Base-by-base conservation (phyloP, 192 early-diverging fungal genomes). In the Hyaloraphidium curvatum region DNA sequence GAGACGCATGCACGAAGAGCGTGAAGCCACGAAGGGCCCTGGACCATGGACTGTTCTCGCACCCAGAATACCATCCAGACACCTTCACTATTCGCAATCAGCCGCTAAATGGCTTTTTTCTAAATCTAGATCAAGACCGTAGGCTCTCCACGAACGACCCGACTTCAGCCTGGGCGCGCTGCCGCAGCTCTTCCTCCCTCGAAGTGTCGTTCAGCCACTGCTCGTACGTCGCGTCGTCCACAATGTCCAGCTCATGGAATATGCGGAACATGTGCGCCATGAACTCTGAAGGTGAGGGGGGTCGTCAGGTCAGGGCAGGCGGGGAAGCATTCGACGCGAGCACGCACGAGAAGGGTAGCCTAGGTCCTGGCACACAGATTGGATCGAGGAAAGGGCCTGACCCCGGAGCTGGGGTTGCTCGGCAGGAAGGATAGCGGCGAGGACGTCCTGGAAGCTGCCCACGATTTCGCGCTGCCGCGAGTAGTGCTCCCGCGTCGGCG, bases 181-280 rank as follows among this genome's bases (percentile, higher is more conserved):
- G n/a, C n/a, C n/a, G n/a, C n/a, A n/a, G n/a, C 43, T 57, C 55
- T 28, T 59, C 30, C 14, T 39, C 39, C 28, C 48, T n/a, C 1
- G n/a, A 30, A 25, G 23, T 40, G 39, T 55, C 50, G 26, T 64
- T 39, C 25, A 30, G 19, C 59, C 62, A 70, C 17, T 31, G 41
- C 16, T 40, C 25, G 53, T 53, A 51, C n/a, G 57, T 33, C 13
- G 39, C 40, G 9, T 59, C 62, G 55, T 64, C 61, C 11, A 64
- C 61, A 57, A 70, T 61, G 25, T 54, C 62, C 30, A 60, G 22
- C 28, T 56, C 59, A 21, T 39, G 40, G 43, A 68, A 62, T n/a
- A 64, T 52, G 17, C 68, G 59, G 61, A 67, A 70, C 35, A 70
- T 30, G 52, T 64, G 59, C 50, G 64, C 65, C 55, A 70, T 57